phyloP scores from a whole-genome alignment of 768 basidiomycete genomes.

The Amanita muscaria region DNA sequence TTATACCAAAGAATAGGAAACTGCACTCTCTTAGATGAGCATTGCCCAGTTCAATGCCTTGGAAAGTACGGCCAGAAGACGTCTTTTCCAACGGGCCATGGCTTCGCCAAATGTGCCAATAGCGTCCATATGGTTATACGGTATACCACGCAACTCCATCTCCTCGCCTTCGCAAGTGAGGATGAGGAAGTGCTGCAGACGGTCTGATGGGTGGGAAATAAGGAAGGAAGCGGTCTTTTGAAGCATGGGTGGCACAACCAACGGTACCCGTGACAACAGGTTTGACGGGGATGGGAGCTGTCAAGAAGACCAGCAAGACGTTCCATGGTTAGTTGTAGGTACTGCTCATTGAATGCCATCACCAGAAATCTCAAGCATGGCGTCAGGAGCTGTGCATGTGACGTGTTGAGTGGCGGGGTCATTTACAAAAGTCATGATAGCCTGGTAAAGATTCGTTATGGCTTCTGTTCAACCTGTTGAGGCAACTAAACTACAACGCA shows the following conservation, averaged over 20 bases:
- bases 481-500: too few species aligned
- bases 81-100: slow-evolving; percentile 87
- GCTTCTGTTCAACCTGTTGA: too few species aligned
- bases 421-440: slow-evolving; percentile 85
- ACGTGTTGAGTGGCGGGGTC: slow-evolving; percentile 80
- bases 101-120: slow-evolving; percentile 97
- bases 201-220: slow-evolving; percentile 89
- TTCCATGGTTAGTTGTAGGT: slow-evolving; percentile 92
- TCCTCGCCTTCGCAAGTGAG: slow-evolving; percentile 87
- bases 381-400: slow-evolving; percentile 96
- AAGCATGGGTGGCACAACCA: slow-evolving; percentile 95
- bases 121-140: slow-evolving; percentile 99
- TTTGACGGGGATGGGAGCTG: slow-evolving; percentile 81
- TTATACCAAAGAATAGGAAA: slow-evolving; percentile 97
- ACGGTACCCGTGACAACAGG: slow-evolving; percentile 95
- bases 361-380: slow-evolving; percentile 88
- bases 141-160: slow-evolving; percentile 86
- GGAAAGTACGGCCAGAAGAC: slow-evolving; percentile 94
- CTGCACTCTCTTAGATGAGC: slow-evolving; percentile 88
- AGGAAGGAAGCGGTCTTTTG: slow-evolving; percentile 81
- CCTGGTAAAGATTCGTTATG: too few species aligned
- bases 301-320: slow-evolving; percentile 80
- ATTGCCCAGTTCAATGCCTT: slow-evolving; percentile 79
- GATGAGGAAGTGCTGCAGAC: slow-evolving; percentile 80
- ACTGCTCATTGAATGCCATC: slow-evolving; percentile 85